A percentile compares a stretch with the other conserved stretches of the same genome.
phyloP scores from a whole-genome alignment of 805 yeast species.

The Wickerhamiella domercqiae region DNA sequence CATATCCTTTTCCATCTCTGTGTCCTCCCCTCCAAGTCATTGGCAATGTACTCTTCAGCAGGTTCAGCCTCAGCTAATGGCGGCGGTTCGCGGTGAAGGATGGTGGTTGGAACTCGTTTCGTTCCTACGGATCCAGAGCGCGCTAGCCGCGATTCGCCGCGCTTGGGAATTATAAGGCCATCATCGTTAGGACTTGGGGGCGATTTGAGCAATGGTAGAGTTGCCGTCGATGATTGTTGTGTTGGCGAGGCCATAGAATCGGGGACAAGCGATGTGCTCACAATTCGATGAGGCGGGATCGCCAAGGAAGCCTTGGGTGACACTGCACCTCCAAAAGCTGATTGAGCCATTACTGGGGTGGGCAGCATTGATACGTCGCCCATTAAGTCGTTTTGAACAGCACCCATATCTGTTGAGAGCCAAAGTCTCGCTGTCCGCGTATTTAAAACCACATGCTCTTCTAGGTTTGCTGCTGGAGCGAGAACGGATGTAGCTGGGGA shows the following conservation, averaged over 20 bases:
- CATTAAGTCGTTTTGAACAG: neutral
- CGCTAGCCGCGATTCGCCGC: slow-evolving; percentile 7
- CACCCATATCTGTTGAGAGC: neutral
- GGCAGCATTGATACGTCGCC: slow-evolving; percentile 6
- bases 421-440: neutral
- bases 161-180: slow-evolving; percentile 13
- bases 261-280: slow-evolving; percentile 8
- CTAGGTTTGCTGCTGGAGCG: too few relatives aligned
- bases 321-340: neutral
- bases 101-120: slow-evolving; percentile 14
- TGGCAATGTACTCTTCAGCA: slow-evolving; percentile 13
- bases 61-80: slow-evolving; percentile 2
- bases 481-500: too few relatives aligned
- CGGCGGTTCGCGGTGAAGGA: slow-evolving; percentile 13
- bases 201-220: neutral
- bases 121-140: slow-evolving; percentile 16
- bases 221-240: neutral
- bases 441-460: neutral
- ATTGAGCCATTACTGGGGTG: slow-evolving; percentile 5
- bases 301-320: neutral
- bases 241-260: slow-evolving; percentile 1
- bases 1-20: slow-evolving; percentile 15
- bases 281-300: slow-evolving; percentile 3
- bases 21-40: slow-evolving; percentile 2
- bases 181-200: slow-evolving; percentile 3